Conservation (phyloP, 2,329 filamentous ascomycete species). For the Lachnellula occidentalis region DNA sequence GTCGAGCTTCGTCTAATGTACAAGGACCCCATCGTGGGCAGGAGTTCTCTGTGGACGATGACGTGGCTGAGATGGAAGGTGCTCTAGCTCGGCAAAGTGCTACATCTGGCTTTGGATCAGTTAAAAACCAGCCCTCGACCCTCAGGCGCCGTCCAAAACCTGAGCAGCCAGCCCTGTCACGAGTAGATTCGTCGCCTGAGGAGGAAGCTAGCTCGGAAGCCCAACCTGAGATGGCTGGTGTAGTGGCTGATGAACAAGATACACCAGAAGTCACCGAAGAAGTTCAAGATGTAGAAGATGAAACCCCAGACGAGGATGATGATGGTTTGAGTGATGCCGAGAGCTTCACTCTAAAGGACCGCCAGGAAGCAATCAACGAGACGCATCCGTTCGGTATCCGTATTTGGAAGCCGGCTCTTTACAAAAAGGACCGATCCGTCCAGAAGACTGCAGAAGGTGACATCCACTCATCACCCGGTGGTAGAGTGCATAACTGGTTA, state of each 20-base stretch:
- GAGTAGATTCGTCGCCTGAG: conserved; percentile 44
- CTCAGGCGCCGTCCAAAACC: conserved; percentile 43
- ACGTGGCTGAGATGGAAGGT: conserved; percentile 70
- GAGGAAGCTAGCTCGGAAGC: conserved; percentile 35
- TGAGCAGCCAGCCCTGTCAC: conserved; percentile 40
- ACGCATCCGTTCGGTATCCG: conserved; percentile 98
- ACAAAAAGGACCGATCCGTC: conserved; percentile 96
- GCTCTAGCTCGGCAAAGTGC: conserved; percentile 47
- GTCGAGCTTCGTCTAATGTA: conserved; percentile 67
- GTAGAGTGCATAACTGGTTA: conserved; percentile 77
- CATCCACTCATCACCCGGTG: conserved; percentile 91
- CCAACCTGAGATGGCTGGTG: conserved; percentile 14
- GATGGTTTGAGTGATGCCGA: conserved; percentile 82
- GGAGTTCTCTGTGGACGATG: conserved; percentile 89
- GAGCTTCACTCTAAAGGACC: conserved; percentile 95
- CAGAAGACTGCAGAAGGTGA: conserved; percentile 94
- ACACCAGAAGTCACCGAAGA: conserved; percentile 18
- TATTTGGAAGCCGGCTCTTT: conserved; percentile 96
- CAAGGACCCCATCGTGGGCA: conserved; percentile 74
- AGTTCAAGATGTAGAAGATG: conserved; percentile 34
- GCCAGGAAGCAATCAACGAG: conserved; percentile 96
- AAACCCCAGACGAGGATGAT: conserved; percentile 53
- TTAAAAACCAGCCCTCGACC: conserved; percentile 45
- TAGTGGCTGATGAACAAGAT: conserved; percentile 11
- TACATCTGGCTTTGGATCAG: conserved; percentile 33